Percentiles rank a stretch among this genome's conserved stretches.
phyloP scores from a whole-genome alignment of 2,329 filamentous ascomycete genomes.

The Colletotrichum gloeosporioides region DNA sequence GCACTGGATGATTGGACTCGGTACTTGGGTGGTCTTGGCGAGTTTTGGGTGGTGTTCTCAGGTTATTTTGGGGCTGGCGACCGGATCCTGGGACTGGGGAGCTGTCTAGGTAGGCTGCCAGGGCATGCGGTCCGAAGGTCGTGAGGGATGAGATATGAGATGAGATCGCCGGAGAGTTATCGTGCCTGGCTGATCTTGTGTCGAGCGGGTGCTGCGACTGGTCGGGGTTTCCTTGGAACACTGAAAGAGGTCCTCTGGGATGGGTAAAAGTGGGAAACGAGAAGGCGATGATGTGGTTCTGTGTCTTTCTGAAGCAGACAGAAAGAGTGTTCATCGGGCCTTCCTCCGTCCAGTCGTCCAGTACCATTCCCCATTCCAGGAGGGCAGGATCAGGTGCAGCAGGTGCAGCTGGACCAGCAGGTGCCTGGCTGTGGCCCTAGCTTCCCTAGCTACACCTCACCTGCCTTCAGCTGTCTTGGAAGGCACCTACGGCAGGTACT shows the following conservation, averaged over 20 bases:
- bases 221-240: not conserved
- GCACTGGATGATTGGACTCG: slow-evolving; percentile 14
- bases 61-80: not conserved
- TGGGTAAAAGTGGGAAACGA: not conserved
- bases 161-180: not conserved
- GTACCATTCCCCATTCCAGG: not conserved
- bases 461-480: not conserved
- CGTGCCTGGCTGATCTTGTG: not conserved
- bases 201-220: not conserved
- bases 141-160: not conserved
- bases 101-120: not conserved
- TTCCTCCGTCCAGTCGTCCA: not conserved
- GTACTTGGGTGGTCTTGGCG: slow-evolving; percentile 16
- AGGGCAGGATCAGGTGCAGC: not conserved
- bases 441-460: slow-evolving; percentile 1
- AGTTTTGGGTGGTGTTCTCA: slow-evolving; percentile 5
- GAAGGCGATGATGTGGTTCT: not conserved
- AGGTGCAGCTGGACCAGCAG: not conserved
- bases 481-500: not conserved
- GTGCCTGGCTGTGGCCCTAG: slow-evolving; percentile 5
- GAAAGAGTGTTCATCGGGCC: not conserved
- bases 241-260: not conserved
- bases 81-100: not conserved
- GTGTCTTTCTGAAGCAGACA: not conserved
- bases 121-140: not conserved